Conservation (phyloP, 2,329 filamentous ascomycete genomes). For the Capronia americana region DNA sequence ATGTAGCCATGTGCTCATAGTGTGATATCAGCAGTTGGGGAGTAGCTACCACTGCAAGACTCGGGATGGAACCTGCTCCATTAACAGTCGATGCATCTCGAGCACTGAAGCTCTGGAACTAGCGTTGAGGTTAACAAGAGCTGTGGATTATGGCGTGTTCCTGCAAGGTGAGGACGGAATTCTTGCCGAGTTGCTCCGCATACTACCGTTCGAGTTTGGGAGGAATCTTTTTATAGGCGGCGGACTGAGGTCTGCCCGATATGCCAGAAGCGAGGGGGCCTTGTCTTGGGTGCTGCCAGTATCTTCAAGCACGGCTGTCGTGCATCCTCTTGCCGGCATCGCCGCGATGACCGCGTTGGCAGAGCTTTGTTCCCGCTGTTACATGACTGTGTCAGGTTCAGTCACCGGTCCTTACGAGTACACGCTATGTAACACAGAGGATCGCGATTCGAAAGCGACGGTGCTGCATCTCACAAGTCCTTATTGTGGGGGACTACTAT, state of each 20-base stretch:
- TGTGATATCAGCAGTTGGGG: not conserved
- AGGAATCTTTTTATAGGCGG: slow-evolving; percentile 2
- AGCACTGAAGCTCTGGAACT: not conserved
- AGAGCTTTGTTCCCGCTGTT: not conserved
- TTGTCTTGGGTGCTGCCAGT: not conserved
- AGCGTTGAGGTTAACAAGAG: not conserved
- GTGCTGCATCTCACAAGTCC: not conserved
- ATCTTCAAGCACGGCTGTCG: not conserved
- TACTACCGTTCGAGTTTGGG: not conserved
- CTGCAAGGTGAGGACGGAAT: slow-evolving; percentile 1
- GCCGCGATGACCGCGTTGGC: not conserved
- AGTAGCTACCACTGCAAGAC: not conserved
- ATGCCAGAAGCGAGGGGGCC: not conserved
- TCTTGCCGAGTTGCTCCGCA: not conserved
- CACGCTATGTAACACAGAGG: not conserved
- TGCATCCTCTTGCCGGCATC: not conserved
- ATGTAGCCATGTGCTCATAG: too few relatives aligned
- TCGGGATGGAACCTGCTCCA: not conserved
- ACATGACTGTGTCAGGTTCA: slow-evolving; percentile 14
- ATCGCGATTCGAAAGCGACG: not conserved
- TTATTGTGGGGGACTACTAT: not conserved
- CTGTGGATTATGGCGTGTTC: not conserved
- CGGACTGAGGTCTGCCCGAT: not conserved
- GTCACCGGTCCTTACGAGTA: not conserved
- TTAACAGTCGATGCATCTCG: not conserved